Percentiles rank a stretch among this genome's conserved stretches.
Conservation (phyloP, 129 eudicot species). For the sunflower (Helianthus annuus) region HanXRQr2.0-SUNRISE NC_035446.2:162984827-162985326, state of each 20-base stretch:
- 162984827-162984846: too few species aligned
- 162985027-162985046: too few species aligned
- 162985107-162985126: not conserved
- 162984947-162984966: too few species aligned
- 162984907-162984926: too few species aligned
- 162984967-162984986: too few species aligned
- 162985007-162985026: too few species aligned
- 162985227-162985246: constrained; percentile 14
- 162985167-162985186: not conserved
- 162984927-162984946: too few species aligned
- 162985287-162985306: constrained; percentile 21
- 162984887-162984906: too few species aligned
- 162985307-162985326: not conserved
- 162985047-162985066: too few species aligned
- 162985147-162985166: not conserved
- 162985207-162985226: not conserved
- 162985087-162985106: not conserved
- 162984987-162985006: too few species aligned
- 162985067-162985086: not conserved
- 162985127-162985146: not conserved
- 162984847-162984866: too few species aligned
- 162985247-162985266: constrained; percentile 32
- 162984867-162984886: too few species aligned
- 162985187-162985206: not conserved
- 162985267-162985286: constrained; percentile 29